Evolutionary conservation across 1,139 yeast genomes (phyloP).

Genomic region (Scheffersomyces quercinus): DNA sequence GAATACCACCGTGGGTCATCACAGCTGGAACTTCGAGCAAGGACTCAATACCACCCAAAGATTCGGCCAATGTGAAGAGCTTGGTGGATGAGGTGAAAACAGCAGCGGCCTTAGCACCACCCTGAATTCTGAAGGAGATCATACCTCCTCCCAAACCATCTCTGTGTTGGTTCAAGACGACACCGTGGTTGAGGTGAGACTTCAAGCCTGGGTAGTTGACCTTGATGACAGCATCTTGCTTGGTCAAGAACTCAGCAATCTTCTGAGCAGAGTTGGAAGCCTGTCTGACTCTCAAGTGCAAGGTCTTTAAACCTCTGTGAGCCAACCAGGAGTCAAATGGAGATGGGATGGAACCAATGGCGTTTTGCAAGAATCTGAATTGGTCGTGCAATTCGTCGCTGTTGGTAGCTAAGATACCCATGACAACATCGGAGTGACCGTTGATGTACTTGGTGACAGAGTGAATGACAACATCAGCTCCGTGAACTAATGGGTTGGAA

Average conservation of each 20-base stretch:
- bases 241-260: slow-evolving; percentile 66
- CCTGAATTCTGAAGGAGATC: slow-evolving; percentile 83
- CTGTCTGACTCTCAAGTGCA: slow-evolving; percentile 77
- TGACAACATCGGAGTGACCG: slow-evolving; percentile 90
- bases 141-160: slow-evolving; percentile 90
- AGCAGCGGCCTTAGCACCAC: slow-evolving; percentile 78
- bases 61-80: slow-evolving; percentile 83
- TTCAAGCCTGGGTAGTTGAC: slow-evolving; percentile 85
- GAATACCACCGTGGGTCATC: slow-evolving; percentile 94
- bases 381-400: slow-evolving; percentile 59
- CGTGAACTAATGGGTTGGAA: slow-evolving; percentile 78
- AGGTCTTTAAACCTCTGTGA: slow-evolving; percentile 87
- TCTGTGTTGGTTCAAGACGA: slow-evolving; percentile 76
- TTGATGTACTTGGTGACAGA: slow-evolving; percentile 90
- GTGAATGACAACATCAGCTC: slow-evolving; percentile 87
- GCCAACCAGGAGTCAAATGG: slow-evolving; percentile 93
- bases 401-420: slow-evolving; percentile 81
- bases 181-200: slow-evolving; percentile 61
- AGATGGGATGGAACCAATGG: slow-evolving; percentile 86
- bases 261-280: slow-evolving; percentile 66
- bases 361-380: slow-evolving; percentile 80
- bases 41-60: slow-evolving; percentile 88
- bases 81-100: slow-evolving; percentile 72
- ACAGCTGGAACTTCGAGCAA: slow-evolving; percentile 86
- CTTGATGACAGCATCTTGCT: slow-evolving; percentile 53